Evolutionary conservation across 1,139 yeast genomes (phyloP).

Genomic region (Lodderomyces oxycetoniae): DNA sequence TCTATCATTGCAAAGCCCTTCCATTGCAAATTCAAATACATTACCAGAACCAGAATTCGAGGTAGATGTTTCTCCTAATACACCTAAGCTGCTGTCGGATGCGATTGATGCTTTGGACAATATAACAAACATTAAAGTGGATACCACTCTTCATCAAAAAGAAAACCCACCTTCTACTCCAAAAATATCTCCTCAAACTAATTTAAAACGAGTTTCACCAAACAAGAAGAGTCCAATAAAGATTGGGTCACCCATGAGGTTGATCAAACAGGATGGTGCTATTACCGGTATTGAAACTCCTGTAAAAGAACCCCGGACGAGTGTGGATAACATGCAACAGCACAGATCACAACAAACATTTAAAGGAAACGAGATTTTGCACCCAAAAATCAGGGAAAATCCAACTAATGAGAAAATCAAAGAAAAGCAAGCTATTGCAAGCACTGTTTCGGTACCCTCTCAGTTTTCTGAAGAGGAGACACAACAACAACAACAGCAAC

Average conservation of each 20-base stretch:
- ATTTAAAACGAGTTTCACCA: constrained; percentile 2
- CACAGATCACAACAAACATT: constrained; percentile 7
- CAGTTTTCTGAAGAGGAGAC: constrained; percentile 17
- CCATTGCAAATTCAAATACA: constrained; percentile 7
- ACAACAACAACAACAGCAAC: constrained; percentile 6
- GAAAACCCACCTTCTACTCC: constrained; percentile 1
- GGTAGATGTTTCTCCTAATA: constrained; percentile 22
- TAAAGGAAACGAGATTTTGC: constrained; percentile 20
- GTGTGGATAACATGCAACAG: constrained; percentile 2
- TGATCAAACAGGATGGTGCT: constrained; percentile 28
- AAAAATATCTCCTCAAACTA: neutral
- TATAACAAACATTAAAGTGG: neutral
- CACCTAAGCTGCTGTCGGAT: constrained; percentile 1
- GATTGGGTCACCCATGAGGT: constrained; percentile 37
- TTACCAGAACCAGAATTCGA: constrained; percentile 40
- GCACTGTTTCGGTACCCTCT: constrained; percentile 31
- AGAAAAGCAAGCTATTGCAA: constrained; percentile 16
- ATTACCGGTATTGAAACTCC: constrained; percentile 23
- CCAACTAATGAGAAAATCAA: constrained; percentile 6
- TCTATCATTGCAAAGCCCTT: neutral
- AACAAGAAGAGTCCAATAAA: constrained; percentile 31
- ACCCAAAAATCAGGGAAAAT: constrained; percentile 25
- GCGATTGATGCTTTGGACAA: constrained; percentile 4
- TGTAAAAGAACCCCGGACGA: neutral
- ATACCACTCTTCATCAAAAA: neutral